phyloP scores from a whole-genome alignment of 768 basidiomycete genomes.

The Suillus subalutaceus region DNA sequence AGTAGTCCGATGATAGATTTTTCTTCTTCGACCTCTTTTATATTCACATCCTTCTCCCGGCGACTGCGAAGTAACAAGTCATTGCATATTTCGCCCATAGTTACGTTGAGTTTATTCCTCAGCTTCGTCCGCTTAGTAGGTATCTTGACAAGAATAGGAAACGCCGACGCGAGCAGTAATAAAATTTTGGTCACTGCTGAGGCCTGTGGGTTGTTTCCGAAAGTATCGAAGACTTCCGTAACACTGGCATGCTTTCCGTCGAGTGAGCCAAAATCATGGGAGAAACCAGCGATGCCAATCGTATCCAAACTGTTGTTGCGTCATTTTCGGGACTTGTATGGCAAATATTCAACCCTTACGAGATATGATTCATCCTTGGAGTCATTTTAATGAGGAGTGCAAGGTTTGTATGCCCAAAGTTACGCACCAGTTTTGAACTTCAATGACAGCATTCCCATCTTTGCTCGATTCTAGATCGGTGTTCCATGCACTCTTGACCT shows the following conservation, averaged over 20 bases:
- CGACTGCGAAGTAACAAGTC: conserved; percentile 39
- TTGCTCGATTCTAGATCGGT: conserved; percentile 24
- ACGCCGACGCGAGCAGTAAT: conserved; percentile 7
- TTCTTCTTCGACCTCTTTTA: conserved; percentile 30
- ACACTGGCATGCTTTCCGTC: conserved; percentile 47
- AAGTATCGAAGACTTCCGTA: conserved; percentile 41
- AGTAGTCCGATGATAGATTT: conserved; percentile 43
- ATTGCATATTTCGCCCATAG: conserved; percentile 41
- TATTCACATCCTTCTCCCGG: conserved; percentile 28
- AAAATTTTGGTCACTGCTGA: conserved; percentile 34
- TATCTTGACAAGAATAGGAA: conserved; percentile 37
- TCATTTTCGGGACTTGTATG: not conserved
- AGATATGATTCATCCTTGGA: conserved; percentile 30
- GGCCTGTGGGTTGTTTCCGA: conserved; percentile 24
- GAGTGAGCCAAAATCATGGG: conserved; percentile 54
- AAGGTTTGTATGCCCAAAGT: not conserved
- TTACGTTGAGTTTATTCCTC: conserved; percentile 31
- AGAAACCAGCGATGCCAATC: conserved; percentile 60
- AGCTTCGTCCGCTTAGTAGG: conserved; percentile 38
- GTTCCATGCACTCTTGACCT: conserved; percentile 39
- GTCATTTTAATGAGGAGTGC: not conserved
- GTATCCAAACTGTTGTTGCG: conserved; percentile 45
- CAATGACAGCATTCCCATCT: conserved; percentile 37
- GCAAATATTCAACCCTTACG: conserved; percentile 30
- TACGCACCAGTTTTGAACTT: conserved; percentile 50